Conservation (phyloP, 208 protist species). For the Trypanosomatidae sp. region DNA sequence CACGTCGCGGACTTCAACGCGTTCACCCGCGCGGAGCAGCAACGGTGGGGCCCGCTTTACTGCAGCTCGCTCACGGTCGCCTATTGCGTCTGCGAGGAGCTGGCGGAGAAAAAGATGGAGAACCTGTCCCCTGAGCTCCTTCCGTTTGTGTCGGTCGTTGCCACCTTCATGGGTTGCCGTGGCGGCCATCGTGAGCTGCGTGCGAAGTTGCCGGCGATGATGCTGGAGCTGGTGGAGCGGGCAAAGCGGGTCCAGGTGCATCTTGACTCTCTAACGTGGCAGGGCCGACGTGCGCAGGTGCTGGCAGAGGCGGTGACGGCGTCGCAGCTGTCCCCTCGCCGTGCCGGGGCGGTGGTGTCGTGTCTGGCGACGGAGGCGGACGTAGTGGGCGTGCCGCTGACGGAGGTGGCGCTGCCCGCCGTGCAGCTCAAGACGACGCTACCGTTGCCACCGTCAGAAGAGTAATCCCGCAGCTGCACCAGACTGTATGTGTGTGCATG, state of each 20-base stretch:
- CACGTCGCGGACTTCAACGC: slow-evolving; percentile 53
- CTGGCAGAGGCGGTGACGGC: slow-evolving; percentile 37
- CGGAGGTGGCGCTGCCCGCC: slow-evolving; percentile 28
- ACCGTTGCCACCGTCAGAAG: slow-evolving; percentile 5
- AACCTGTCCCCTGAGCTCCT: slow-evolving; percentile 52
- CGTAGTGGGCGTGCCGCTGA: slow-evolving; percentile 43
- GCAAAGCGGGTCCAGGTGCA: slow-evolving; percentile 64
- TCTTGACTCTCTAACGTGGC: slow-evolving; percentile 35
- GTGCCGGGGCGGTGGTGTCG: slow-evolving; percentile 44
- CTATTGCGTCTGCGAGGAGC: slow-evolving; percentile 65
- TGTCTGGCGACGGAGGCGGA: slow-evolving; percentile 70
- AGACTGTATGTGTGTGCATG: too few relatives aligned
- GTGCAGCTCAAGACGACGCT: slow-evolving; percentile 20
- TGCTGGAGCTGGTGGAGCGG: slow-evolving; percentile 70
- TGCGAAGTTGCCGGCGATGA: slow-evolving; percentile 42
- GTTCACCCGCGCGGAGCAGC: slow-evolving; percentile 40
- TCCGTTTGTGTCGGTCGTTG: slow-evolving; percentile 56
- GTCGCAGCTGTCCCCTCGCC: slow-evolving; percentile 7
- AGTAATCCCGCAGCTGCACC: not conserved
- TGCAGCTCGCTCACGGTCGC: slow-evolving; percentile 54
- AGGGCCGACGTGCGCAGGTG: slow-evolving; percentile 23
- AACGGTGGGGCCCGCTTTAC: slow-evolving; percentile 74
- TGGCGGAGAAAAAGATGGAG: slow-evolving; percentile 49
- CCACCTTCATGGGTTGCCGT: slow-evolving; percentile 55
- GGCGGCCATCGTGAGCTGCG: slow-evolving; percentile 81